These are phyloP conservation scores for Eucalyptus regnans DNA, from an alignment of 345 rosid species.

Conservation along the genomic window DNA sequence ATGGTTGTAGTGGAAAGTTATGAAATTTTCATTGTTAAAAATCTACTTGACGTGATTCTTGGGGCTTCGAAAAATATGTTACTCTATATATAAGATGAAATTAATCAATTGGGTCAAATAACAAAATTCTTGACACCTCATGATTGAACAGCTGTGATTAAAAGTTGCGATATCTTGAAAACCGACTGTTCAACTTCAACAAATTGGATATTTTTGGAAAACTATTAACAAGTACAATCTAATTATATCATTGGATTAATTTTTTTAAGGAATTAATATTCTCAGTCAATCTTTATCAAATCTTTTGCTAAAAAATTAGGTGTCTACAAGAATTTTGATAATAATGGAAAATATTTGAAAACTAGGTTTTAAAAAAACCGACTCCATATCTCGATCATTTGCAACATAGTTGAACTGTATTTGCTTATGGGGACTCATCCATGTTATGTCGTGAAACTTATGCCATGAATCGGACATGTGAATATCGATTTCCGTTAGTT, in stretches of 20 bases:
- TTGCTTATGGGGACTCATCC: neutral
- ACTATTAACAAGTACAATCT: neutral
- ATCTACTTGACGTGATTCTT: rapidly evolving
- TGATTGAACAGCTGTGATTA: rapidly evolving
- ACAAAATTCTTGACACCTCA: too few species aligned
- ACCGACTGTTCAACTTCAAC: too few species aligned
- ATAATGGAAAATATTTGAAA: too few species aligned
- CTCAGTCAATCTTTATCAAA: too few species aligned
- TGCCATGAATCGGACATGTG: neutral
- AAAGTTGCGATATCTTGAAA: too few species aligned
- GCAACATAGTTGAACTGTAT: neutral
- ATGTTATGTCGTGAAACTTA: neutral
- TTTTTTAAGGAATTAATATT: neutral
- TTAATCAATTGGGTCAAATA: rapidly evolving
- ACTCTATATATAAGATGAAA: neutral
- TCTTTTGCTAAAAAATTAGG: too few species aligned
- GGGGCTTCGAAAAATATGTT: rapidly evolving
- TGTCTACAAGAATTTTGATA: too few species aligned
- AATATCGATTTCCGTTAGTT: neutral
- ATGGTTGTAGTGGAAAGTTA: neutral
- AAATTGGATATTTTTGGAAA: too few species aligned
- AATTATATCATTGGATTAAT: too few species aligned
- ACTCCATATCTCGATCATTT: neutral
- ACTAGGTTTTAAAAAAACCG: too few species aligned
- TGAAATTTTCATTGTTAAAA: too few species aligned